Evolutionary conservation across 768 basidiomycete genomes (phyloP).

Genomic region (Lactifluus subvellereus): DNA sequence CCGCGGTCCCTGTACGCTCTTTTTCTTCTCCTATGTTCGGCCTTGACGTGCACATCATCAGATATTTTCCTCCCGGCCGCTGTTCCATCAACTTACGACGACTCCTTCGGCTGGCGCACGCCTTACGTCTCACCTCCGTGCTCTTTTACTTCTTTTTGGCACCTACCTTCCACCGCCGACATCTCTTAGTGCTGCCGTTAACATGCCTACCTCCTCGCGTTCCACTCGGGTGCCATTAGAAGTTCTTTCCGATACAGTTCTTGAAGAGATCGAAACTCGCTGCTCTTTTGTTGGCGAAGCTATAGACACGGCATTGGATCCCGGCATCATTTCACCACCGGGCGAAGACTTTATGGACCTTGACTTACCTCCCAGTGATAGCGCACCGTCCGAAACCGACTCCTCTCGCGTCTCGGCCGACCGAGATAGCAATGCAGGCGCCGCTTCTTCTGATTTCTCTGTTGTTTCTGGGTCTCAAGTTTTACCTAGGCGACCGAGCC

Average conservation of each 20-base stretch:
- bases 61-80: constrained; percentile 86
- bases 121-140: constrained; percentile 73
- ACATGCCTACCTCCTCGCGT: constrained; percentile 56
- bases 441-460: constrained; percentile 55
- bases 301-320: constrained; percentile 36
- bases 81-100: constrained; percentile 76
- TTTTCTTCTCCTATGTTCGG: not conserved
- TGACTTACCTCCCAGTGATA: constrained; percentile 46
- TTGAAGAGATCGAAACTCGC: constrained; percentile 88
- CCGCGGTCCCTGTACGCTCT: constrained; percentile 70
- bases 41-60: constrained; percentile 31
- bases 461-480: constrained; percentile 42
- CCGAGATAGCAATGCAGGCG: constrained; percentile 43
- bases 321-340: constrained; percentile 19
- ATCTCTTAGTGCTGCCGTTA: constrained; percentile 58
- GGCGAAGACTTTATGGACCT: constrained; percentile 39
- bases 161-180: constrained; percentile 80
- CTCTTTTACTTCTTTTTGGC: constrained; percentile 77
- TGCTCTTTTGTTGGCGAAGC: constrained; percentile 79
- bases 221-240: constrained; percentile 68
- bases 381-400: constrained; percentile 62
- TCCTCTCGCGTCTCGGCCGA: constrained; percentile 46
- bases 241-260: constrained; percentile 68
- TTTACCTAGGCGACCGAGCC: constrained; percentile 27
- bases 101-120: constrained; percentile 84